These are phyloP conservation scores for Albophoma yamanashiensis DNA, from an alignment of 2,329 filamentous ascomycete genomes.

Conservation along the genomic window DNA sequence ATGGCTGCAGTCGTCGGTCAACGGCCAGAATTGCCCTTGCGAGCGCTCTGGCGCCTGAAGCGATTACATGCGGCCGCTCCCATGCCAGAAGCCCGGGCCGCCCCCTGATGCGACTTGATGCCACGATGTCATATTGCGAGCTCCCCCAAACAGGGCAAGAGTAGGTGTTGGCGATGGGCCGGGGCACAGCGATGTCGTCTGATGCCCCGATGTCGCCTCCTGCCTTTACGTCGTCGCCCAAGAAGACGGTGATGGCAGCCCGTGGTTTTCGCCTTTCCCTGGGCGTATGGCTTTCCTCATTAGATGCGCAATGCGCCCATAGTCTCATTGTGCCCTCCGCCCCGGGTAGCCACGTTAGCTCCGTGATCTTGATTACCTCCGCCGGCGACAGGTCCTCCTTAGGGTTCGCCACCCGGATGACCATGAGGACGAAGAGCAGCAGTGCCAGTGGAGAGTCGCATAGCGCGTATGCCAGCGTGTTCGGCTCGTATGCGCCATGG, in stretches of 20 bases:
- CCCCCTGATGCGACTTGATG: conserved; percentile 27
- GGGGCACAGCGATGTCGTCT: conserved; percentile 8
- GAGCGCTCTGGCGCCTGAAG: conserved; percentile 28
- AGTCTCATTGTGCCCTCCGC: conserved; percentile 50
- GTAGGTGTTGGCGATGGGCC: conserved; percentile 20
- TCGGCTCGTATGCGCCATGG: conserved; percentile 31
- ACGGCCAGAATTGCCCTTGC: conserved; percentile 25
- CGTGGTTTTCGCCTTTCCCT: conserved; percentile 20
- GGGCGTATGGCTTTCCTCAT: conserved; percentile 15
- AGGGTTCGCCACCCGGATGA: conserved; percentile 29
- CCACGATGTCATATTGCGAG: conserved; percentile 29
- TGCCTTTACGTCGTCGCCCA: conserved; percentile 18
- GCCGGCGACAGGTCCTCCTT: conserved; percentile 31
- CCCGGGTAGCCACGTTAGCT: conserved; percentile 56
- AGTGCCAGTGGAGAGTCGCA: conserved; percentile 52
- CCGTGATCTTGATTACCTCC: conserved; percentile 50
- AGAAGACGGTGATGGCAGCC: conserved; percentile 37
- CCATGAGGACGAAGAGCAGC: conserved; percentile 41
- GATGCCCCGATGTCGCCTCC: background rate
- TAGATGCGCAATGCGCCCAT: conserved; percentile 33
- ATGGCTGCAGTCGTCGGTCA: conserved; percentile 25
- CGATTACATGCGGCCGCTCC: conserved; percentile 36
- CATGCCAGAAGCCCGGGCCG: conserved; percentile 34
- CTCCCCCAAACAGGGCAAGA: conserved; percentile 39
- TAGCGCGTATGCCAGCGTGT: conserved; percentile 47